Base-by-base conservation (phyloP, 2,329 filamentous ascomycete genomes). In the Acrocalymma vagum region DNA sequence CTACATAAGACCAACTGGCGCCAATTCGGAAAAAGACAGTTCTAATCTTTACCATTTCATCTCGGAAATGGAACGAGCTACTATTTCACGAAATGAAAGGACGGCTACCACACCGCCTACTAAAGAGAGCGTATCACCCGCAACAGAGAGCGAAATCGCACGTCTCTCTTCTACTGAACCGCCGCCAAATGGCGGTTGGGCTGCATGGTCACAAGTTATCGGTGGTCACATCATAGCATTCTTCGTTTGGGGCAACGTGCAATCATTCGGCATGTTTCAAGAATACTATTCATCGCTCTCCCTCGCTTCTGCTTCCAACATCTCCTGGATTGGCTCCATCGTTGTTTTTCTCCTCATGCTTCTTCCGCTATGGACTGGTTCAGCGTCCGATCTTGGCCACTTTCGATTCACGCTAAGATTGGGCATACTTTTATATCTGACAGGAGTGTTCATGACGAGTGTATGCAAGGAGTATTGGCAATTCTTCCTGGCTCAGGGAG, bases 151-250 rank as follows among this genome's bases (percentile, higher is more conserved):
- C 22, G 30, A 42, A 24, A 20, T 49, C 9, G 39, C 33, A 11
- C 25, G 38, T 11, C 22, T 46, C n/a, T 16, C 42, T 6, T 49
- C 48, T 5, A 46, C 38, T 16, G 48, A 52, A 27, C 45, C 52
- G 11, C 46, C 52, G 23, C 55, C 53, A 3, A 48, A 82, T 44
- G 79, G 79, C 3, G 80, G 80, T 2, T 53, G 75, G 18, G 50
- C 35, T 25, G 69, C 70, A 14, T 74, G 70, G 71, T 53, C 72
- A 10, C 72, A 72, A 51, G 71, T 73, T 6, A 37, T 71, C 10
- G 69, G 64, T 8, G 55, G 58, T 24, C 74, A 53, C 53, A 61
- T 73, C 52, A 66, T 72, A 29, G 46, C 73, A 3, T 73, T 73
- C 56, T 70, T 71, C 36, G 62, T 65, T 13, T 74, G 70, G 70